Percentiles rank a stretch among this genome's conserved stretches.
phyloP scores from a whole-genome alignment of 1,284 basidiomycete species.

The Apiotrichum siamense region DNA sequence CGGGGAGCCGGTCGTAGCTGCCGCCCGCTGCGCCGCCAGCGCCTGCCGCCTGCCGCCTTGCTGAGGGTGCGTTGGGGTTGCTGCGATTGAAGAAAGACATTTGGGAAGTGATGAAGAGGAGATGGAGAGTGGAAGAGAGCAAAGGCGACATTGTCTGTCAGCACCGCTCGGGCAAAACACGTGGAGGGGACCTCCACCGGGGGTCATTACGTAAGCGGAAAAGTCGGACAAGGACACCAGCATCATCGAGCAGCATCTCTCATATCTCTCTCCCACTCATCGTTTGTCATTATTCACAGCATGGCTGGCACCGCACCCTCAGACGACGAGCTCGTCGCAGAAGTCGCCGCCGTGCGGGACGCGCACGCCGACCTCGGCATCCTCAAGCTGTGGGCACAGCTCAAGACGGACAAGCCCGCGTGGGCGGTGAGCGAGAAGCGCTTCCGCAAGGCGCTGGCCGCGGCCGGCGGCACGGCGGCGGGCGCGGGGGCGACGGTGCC shows the following conservation, averaged over 20 bases:
- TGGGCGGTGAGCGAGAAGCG: slow-evolving; percentile 79
- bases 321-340: slow-evolving; percentile 52
- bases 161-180: no score
- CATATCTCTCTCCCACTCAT: not conserved
- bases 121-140: slow-evolving; percentile 14
- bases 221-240: not conserved
- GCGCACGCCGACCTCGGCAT: slow-evolving; percentile 62
- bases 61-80: slow-evolving; percentile 37
- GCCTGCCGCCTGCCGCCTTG: no score
- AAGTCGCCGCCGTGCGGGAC: slow-evolving; percentile 50
- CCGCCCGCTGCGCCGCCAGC: slow-evolving; percentile 12
- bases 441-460: slow-evolving; percentile 56
- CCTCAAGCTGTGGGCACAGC: slow-evolving; percentile 60
- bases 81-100: slow-evolving; percentile 48
- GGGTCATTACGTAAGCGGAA: not conserved
- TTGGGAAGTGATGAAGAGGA: slow-evolving; percentile 33
- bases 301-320: slow-evolving; percentile 2
- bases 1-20: slow-evolving; percentile 37
- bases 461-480: slow-evolving; percentile 2
- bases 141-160: no score
- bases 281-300: not conserved
- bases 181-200: slow-evolving; percentile 2
- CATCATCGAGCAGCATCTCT: not conserved
- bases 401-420: slow-evolving; percentile 57
- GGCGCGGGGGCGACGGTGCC: slow-evolving; percentile 20